Percentiles rank a stretch among this genome's conserved stretches.
Conservation (phyloP, 2,329 filamentous ascomycete genomes). For the Biscogniauxia sp. region DNA sequence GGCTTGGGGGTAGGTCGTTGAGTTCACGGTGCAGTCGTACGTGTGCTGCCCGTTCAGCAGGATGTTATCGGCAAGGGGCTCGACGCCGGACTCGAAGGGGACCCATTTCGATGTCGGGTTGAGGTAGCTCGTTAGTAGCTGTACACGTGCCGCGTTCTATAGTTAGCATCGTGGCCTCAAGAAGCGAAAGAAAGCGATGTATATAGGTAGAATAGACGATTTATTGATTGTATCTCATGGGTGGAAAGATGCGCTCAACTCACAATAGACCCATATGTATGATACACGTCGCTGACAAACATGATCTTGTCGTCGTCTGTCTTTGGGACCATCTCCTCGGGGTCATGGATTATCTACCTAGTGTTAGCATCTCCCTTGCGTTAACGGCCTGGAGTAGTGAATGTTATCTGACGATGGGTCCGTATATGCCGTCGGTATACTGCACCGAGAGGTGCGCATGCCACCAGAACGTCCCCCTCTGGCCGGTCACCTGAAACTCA, state of each 20-base stretch:
- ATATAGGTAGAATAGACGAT: too few relatives aligned
- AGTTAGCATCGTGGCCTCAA: neutral
- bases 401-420: slow-evolving; percentile 48
- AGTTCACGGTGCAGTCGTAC: slow-evolving; percentile 33
- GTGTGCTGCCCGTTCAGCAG: slow-evolving; percentile 39
- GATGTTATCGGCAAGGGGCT: slow-evolving; percentile 41
- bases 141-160: neutral
- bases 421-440: slow-evolving; percentile 64
- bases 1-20: slow-evolving; percentile 27
- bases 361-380: slow-evolving; percentile 1
- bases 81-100: slow-evolving; percentile 35
- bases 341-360: slow-evolving; percentile 36
- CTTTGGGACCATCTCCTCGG: slow-evolving; percentile 29
- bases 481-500: slow-evolving; percentile 50
- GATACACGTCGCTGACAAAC: slow-evolving; percentile 40
- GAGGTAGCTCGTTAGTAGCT: slow-evolving; percentile 33
- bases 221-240: too few relatives aligned
- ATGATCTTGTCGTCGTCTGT: slow-evolving; percentile 37
- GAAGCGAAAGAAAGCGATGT: neutral
- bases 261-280: slow-evolving; percentile 35
- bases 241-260: slow-evolving; percentile 2
- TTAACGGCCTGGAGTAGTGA: neutral
- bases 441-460: slow-evolving; percentile 61
- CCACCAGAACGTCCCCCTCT: slow-evolving; percentile 48
- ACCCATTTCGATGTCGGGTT: slow-evolving; percentile 35